phyloP scores from a whole-genome alignment of 2,329 filamentous ascomycete genomes.

The Fusarium nurragi region DNA sequence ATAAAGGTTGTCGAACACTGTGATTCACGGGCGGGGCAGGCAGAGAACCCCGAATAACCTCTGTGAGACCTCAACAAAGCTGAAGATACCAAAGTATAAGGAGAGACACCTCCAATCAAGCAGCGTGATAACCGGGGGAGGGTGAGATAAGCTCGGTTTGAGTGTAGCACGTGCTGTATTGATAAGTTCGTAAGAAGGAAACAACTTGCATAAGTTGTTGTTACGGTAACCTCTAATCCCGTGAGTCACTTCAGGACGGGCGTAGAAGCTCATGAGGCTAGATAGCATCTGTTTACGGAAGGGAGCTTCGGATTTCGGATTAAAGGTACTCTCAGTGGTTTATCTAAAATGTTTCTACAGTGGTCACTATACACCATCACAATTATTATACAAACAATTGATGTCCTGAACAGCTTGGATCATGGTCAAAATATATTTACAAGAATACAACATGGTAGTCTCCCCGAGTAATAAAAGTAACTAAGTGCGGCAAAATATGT shows the following conservation, averaged over 20 bases:
- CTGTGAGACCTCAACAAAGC: neutral
- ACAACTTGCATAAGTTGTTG: no score
- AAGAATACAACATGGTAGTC: constrained; percentile 26
- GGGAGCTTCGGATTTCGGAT: neutral
- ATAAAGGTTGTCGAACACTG: neutral
- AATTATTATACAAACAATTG: neutral
- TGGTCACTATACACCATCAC: neutral
- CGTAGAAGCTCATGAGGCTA: no score
- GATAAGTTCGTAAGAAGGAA: no score
- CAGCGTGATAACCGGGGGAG: neutral
- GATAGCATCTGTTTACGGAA: neutral
- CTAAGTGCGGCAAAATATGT: constrained; percentile 19
- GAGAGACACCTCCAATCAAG: neutral
- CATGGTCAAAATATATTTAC: neutral
- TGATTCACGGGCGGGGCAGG: neutral
- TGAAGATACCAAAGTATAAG: neutral
- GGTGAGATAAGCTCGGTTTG: no score
- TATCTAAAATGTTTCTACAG: neutral
- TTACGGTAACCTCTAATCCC: no score
- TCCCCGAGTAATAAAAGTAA: constrained; percentile 26
- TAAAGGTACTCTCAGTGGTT: neutral
- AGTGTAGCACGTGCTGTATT: no score
- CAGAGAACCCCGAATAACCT: neutral
- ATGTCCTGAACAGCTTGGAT: neutral
- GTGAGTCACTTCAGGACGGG: no score